A percentile compares a stretch with the other conserved stretches of the same genome.
These are phyloP conservation scores for Hepatocystis sp. DNA, from an alignment of 169 alveolate genomes.

Conservation along the genomic window DNA sequence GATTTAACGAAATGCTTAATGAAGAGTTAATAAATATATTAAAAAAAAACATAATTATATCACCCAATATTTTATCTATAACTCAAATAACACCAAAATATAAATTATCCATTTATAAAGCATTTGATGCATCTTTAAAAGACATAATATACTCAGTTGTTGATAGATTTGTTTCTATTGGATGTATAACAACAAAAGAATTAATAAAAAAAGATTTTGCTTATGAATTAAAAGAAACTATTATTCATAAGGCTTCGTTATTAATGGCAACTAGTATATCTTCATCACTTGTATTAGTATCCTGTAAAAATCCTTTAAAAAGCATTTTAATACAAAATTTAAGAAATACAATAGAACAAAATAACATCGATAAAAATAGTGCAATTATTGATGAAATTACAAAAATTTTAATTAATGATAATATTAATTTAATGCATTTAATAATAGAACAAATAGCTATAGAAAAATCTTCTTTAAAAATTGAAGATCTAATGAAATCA, in stretches of 20 bases:
- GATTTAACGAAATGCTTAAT: conserved; percentile 24
- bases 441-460: conserved; percentile 85
- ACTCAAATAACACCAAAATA: conserved; percentile 16
- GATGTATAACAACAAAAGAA: conserved; percentile 95
- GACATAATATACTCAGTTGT: conserved; percentile 59
- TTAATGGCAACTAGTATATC: conserved; percentile 92
- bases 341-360: conserved; percentile 30
- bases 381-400: conserved; percentile 80
- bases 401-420: conserved; percentile 81
- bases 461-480: conserved; percentile 80
- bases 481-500: conserved; percentile 79
- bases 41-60: conserved; percentile 42
- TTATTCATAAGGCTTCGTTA: conserved; percentile 91
- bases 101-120: conserved; percentile 29
- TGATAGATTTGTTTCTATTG: conserved; percentile 92
- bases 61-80: conserved; percentile 24
- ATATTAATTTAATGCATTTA: conserved; percentile 82
- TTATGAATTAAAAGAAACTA: conserved; percentile 91
- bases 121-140: conserved; percentile 66
- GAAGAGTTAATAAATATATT: conserved; percentile 52
- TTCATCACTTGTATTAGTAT: conserved; percentile 94
- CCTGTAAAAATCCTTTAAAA: conserved; percentile 90
- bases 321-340: conserved; percentile 81
- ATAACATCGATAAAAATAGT: conserved; percentile 30
- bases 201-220: conserved; percentile 95